Evolutionary conservation across 2,329 filamentous ascomycete genomes (phyloP), one percentile per base, ranked within the genome.

Genomic region (Fusarium sp.): DNA sequence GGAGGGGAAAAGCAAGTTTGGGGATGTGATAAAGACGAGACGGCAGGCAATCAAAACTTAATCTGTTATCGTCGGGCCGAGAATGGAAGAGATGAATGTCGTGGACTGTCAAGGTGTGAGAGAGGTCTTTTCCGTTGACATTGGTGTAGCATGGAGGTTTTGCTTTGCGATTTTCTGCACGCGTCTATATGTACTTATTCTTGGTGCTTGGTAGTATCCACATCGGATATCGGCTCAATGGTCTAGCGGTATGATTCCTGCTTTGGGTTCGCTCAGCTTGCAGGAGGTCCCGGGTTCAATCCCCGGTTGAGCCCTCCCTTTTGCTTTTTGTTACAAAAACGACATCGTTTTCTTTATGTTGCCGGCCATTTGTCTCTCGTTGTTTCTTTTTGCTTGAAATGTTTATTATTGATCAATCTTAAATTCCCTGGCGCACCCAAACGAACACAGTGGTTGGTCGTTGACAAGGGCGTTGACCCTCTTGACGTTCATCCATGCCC

Each of bases 261-360:
- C 66, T 69, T 69, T 69, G 66, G 66, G 66, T 25, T 23, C 13
- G 8, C 10, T 43, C 27, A 23, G 11, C 5, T 5, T 82, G 80
- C 80, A 75, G 78, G 80, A 81, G 80, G 80, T 81, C 80, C 80
- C 80, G 80, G 79, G 80, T 82, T 82, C 80, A 79, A 82, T 80
- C 78, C 80, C 79, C 80, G 80, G 80, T 78, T 62, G 66, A 68
- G 66, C 66, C 66, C 66, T 7, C 14, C 2, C 2, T 53, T 67
- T 57, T 18, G 16, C 16, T 18, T 37, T 37, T 37, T 37, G 9
- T 9, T 37, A 37, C 16, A 34, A 34, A 18, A 34, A 18, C 12
- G 12, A 30, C 2, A 30, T 30, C 6, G 12, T 30, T 5, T 13
- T 13, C 12, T 13, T 30, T 2, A 30, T 30, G 28, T 30, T 13